Conservation (phyloP, 1,284 basidiomycete species). For the Amylostereum chailletii region DNA sequence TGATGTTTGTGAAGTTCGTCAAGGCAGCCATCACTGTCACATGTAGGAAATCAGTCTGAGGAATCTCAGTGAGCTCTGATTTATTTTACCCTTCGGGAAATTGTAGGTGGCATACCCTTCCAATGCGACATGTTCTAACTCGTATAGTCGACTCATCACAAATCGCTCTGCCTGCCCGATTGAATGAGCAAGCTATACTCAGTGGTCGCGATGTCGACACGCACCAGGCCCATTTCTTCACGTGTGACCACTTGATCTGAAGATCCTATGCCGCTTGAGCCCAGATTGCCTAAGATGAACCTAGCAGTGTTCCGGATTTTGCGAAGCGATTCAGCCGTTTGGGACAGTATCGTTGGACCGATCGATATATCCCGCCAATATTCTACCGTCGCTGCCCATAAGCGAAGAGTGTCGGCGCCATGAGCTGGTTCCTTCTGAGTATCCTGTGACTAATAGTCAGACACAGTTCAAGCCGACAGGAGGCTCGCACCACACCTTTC, state of each 20-base stretch:
- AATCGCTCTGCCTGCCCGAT: conserved; percentile 66
- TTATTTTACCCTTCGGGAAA: conserved; percentile 72
- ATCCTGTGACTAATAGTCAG: conserved; percentile 32
- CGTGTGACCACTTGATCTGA: conserved; percentile 27
- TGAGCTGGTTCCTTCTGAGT: conserved; percentile 67
- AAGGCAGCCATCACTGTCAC: conserved; percentile 47
- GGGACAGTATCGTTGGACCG: conserved; percentile 70
- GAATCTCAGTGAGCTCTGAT: no score
- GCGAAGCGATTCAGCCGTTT: conserved; percentile 72
- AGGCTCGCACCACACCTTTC: conserved; percentile 44
- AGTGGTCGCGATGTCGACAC: conserved; percentile 17
- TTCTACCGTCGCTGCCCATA: conserved; percentile 92
- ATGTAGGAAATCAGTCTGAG: no score
- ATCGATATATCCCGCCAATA: conserved; percentile 87
- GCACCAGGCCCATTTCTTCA: conserved; percentile 54
- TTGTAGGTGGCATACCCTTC: conserved; percentile 71
- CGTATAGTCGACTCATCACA: conserved; percentile 78
- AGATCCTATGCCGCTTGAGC: no score
- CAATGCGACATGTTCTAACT: conserved; percentile 59
- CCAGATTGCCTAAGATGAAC: conserved; percentile 55
- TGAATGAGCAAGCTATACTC: background rate
- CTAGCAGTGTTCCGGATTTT: conserved; percentile 86
- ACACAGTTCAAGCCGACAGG: background rate
- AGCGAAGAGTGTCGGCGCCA: conserved; percentile 81
- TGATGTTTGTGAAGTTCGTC: conserved; percentile 62